Percentiles rank a stretch among this genome's conserved stretches.
These are phyloP conservation scores for Camellia sinensis DNA, from an alignment of 148 eudicot genomes.

Conservation along the genomic window DNA sequence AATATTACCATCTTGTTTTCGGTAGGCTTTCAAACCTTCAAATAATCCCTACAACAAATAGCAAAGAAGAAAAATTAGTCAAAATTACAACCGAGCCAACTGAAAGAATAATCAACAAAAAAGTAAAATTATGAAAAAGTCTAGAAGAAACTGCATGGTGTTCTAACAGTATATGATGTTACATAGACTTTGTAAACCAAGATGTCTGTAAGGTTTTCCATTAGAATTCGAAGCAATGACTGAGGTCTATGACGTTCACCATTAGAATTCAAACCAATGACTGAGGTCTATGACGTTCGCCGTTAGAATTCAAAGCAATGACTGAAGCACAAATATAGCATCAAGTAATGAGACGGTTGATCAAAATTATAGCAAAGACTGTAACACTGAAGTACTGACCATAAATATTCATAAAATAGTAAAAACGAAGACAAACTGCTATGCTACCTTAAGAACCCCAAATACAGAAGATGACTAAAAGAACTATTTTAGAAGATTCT, in stretches of 20 bases:
- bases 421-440: neutral
- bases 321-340: conserved; percentile 1
- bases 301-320: neutral
- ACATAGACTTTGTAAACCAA: neutral
- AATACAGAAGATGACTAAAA: neutral
- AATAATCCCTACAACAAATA: conserved; percentile 67
- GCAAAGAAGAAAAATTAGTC: neutral
- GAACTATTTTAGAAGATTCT: neutral
- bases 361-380: neutral
- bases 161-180: neutral
- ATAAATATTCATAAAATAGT: neutral
- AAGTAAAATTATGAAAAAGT: neutral
- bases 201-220: neutral
- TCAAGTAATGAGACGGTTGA: neutral
- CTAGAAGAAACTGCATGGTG: neutral
- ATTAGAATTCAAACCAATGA: neutral
- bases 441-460: neutral
- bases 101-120: neutral
- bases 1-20: conserved; percentile 72
- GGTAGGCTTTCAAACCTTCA: conserved; percentile 92
- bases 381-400: neutral
- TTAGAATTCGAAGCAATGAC: no score
- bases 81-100: neutral
- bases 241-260: no score
- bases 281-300: neutral